Evolutionary conservation across 23 red algal species (phyloP).

Genomic region (Agarophyton chilense): DNA sequence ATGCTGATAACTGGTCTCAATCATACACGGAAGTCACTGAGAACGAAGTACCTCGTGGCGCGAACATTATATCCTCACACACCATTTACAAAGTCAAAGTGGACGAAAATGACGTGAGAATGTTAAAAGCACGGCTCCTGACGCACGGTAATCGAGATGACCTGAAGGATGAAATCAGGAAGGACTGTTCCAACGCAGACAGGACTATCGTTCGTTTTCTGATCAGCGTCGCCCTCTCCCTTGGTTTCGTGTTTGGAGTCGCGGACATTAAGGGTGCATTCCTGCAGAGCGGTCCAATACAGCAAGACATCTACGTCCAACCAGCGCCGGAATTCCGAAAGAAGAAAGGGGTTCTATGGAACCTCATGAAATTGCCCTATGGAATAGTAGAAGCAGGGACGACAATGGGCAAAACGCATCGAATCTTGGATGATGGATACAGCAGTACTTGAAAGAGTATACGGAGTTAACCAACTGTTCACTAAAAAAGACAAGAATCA

Average conservation of each 20-base stretch:
- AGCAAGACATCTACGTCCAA: neutral
- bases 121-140: neutral
- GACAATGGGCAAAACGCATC: constrained; percentile 38
- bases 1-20: neutral
- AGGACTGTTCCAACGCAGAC: constrained; percentile 20
- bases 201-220: constrained; percentile 4
- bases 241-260: neutral
- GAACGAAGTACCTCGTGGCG: constrained; percentile 1
- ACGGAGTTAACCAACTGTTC: constrained; percentile 17
- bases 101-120: neutral
- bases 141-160: neutral
- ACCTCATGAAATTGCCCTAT: constrained; percentile 30
- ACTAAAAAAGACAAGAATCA: neutral
- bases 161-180: neutral
- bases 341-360: constrained; percentile 13
- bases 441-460: neutral
- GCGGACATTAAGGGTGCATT: constrained; percentile 29
- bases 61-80: constrained; percentile 34
- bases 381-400: constrained; percentile 33
- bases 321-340: neutral
- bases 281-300: constrained; percentile 16
- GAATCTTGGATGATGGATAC: constrained; percentile 6
- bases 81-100: constrained; percentile 33
- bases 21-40: neutral
- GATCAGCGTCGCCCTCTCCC: neutral